phyloP scores from a whole-genome alignment of 2,329 filamentous ascomycete species.

The Emmonsia crescens region DNA sequence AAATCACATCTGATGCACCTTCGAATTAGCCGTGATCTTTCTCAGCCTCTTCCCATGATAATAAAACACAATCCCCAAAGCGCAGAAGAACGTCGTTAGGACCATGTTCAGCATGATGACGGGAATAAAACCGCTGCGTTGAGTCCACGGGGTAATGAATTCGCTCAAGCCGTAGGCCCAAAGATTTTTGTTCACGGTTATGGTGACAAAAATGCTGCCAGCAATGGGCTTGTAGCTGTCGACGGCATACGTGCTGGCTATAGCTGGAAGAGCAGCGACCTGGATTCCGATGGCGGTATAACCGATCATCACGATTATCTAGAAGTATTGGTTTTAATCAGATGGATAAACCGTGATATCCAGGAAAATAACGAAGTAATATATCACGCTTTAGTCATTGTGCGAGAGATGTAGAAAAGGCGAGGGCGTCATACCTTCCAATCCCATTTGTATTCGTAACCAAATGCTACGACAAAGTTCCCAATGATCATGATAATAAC shows the following conservation, averaged over 20 bases:
- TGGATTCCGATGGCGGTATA: constrained; percentile 48
- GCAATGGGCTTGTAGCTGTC: constrained; percentile 55
- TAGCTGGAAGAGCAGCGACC: constrained; percentile 50
- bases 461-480: constrained; percentile 46
- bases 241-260: constrained; percentile 48
- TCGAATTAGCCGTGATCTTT: constrained; percentile 44
- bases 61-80: constrained; percentile 46
- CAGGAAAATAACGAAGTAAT: neutral
- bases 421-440: constrained; percentile 35
- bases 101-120: constrained; percentile 52
- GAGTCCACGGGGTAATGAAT: constrained; percentile 45
- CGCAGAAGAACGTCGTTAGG: constrained; percentile 43
- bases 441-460: constrained; percentile 43
- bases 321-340: neutral
- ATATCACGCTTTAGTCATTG: neutral
- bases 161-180: constrained; percentile 52
- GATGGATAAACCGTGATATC: neutral
- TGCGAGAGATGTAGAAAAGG: neutral
- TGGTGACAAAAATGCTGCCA: constrained; percentile 48
- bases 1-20: constrained; percentile 42
- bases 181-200: constrained; percentile 54
- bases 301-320: constrained; percentile 45
- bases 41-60: constrained; percentile 49
- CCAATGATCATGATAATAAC: constrained; percentile 47
- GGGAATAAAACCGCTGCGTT: constrained; percentile 40